Evolutionary conservation across 106 monocot genomes (phyloP), one percentile per base, ranked within the genome.

Genomic region (Phalaenopsis aphrodite): DNA sequence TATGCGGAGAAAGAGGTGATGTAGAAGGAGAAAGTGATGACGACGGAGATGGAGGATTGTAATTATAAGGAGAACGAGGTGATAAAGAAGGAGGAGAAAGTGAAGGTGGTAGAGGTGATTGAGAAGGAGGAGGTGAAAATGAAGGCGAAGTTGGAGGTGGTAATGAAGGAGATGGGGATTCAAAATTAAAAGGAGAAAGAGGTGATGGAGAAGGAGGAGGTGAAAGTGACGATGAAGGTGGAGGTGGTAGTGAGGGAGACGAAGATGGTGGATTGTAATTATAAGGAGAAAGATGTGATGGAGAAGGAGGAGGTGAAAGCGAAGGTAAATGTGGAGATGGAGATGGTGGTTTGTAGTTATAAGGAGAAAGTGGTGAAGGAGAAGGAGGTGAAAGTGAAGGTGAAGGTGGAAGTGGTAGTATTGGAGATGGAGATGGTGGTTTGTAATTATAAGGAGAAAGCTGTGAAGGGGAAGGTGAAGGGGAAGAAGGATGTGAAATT

Each of bases 301-400:
- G 69, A 30, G 43, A 79, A 24, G 81, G 0, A 57, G 9, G 78
- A 41, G 14, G 30, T 30, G 30, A 61, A 30, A 30, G 30, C 0
- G 30, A 30, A 30, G 30, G 30, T 30, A 0, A 30, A 30, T 30
- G 0, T 30, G 30, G 23, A 16, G 61, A 8, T 10, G 9, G 57
- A 3, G 57, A 57, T 16, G 9, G 57, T 2, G 30, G 30, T 30
- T 30, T 0, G 0, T 30, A 0, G 30, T 30, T 30, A 30, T 30
- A 30, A 30, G 30, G 30, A 30, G 30, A 30, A 30, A 30, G 30
- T 0, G 30, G 2, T 5, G 16, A 55, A 8, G 80, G 23, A 21
- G 42, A 18, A 43, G 61, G 47, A 23, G 41, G 24, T 3, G 80
- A 75, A 30, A 30, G 84, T 18, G 81, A 57, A 17, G 78, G 47